phyloP scores from a whole-genome alignment of 2,329 filamentous ascomycete genomes.

The Scolecobasidium constrictum region DNA sequence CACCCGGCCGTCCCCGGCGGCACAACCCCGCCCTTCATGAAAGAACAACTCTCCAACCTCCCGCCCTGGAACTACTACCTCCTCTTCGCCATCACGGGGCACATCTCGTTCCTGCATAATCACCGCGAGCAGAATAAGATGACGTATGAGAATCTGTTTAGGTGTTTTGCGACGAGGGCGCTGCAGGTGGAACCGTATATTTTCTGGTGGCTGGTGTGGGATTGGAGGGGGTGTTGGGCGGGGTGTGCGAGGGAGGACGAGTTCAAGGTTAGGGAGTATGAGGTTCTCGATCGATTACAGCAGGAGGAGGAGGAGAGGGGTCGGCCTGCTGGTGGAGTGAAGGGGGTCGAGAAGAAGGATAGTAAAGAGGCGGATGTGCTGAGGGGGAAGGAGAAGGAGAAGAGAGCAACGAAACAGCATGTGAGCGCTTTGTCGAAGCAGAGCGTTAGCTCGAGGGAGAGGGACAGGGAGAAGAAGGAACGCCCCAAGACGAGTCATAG shows the following conservation, averaged over 20 bases:
- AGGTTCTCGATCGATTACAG: slow-evolving; percentile 12
- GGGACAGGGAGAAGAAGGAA: background rate
- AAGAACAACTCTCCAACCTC: slow-evolving; percentile 87
- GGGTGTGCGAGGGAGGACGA: slow-evolving; percentile 84
- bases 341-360: background rate
- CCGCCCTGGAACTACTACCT: slow-evolving; percentile 97
- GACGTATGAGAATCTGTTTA: slow-evolving; percentile 91
- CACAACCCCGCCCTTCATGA: slow-evolving; percentile 70
- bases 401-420: background rate
- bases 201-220: slow-evolving; percentile 88
- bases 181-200: slow-evolving; percentile 94
- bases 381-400: background rate
- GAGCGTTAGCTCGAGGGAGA: background rate
- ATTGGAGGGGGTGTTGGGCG: slow-evolving; percentile 96
- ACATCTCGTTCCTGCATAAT: slow-evolving; percentile 80
- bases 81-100: slow-evolving; percentile 92
- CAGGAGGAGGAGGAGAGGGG: background rate
- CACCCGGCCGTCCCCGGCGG: slow-evolving; percentile 37
- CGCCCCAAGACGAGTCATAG: background rate
- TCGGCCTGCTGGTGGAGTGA: background rate
- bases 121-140: slow-evolving; percentile 97
- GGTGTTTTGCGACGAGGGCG: slow-evolving; percentile 83
- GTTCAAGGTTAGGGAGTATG: slow-evolving; percentile 61
- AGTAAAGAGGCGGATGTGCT: background rate
- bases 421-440: background rate